These are phyloP conservation scores for Curvularia sp. DNA, from an alignment of 2,329 filamentous ascomycete genomes.

Conservation along the genomic window DNA sequence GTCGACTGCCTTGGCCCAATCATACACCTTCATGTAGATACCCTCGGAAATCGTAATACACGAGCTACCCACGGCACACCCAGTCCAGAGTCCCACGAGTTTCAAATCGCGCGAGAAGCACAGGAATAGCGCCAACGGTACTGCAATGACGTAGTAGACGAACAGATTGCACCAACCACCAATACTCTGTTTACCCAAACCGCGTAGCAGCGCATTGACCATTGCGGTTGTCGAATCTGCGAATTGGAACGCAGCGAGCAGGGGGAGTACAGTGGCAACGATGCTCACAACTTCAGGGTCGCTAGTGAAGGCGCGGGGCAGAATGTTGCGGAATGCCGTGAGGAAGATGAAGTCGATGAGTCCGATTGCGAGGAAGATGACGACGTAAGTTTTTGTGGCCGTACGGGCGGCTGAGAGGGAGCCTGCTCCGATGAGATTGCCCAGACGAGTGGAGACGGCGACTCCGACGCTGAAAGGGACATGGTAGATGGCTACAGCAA, in stretches of 20 bases:
- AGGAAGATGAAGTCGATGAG: slow-evolving; percentile 46
- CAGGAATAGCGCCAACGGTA: slow-evolving; percentile 47
- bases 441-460: slow-evolving; percentile 49
- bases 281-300: slow-evolving; percentile 47
- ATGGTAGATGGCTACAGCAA: slow-evolving; percentile 49
- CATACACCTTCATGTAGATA: slow-evolving; percentile 38
- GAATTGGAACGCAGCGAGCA: slow-evolving; percentile 49
- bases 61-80: slow-evolving; percentile 43
- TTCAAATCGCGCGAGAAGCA: slow-evolving; percentile 48
- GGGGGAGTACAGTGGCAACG: slow-evolving; percentile 43
- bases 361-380: slow-evolving; percentile 47
- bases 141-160: slow-evolving; percentile 50
- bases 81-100: slow-evolving; percentile 49
- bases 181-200: slow-evolving; percentile 49
- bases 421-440: slow-evolving; percentile 51
- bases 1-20: slow-evolving; percentile 43
- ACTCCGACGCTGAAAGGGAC: slow-evolving; percentile 52
- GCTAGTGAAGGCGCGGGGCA: slow-evolving; percentile 45
- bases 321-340: slow-evolving; percentile 36
- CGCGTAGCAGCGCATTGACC: slow-evolving; percentile 48
- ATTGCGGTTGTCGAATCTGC: slow-evolving; percentile 49
- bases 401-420: slow-evolving; percentile 43
- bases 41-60: slow-evolving; percentile 47
- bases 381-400: slow-evolving; percentile 43
- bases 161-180: slow-evolving; percentile 50